Evolutionary conservation across 163 green algal species (phyloP).

Genomic region (Scenedesmus sp.): DNA sequence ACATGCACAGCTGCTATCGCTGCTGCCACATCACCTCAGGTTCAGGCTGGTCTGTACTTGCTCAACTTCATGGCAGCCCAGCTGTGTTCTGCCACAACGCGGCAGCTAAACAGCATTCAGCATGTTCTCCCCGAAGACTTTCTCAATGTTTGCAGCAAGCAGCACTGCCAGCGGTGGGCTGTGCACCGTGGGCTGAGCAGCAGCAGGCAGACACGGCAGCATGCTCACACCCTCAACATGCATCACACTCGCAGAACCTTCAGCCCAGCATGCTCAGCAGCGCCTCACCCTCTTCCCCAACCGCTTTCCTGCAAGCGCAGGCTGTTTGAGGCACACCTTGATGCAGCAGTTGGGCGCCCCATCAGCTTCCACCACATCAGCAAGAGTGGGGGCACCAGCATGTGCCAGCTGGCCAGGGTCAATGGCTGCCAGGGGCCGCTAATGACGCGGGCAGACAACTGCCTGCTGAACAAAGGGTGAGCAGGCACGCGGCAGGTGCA

Average conservation of each 20-base stretch:
- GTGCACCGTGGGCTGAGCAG: not conserved
- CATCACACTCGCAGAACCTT: not conserved
- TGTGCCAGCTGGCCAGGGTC: slow-evolving; percentile 24
- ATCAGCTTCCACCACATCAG: slow-evolving; percentile 49
- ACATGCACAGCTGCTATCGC: not conserved
- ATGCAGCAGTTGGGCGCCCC: slow-evolving; percentile 3
- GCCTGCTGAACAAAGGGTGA: slow-evolving; percentile 36
- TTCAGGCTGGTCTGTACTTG: not conserved
- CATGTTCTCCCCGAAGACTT: not conserved
- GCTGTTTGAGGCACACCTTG: slow-evolving; percentile 38
- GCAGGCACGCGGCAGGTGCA: not conserved
- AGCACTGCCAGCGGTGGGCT: not conserved
- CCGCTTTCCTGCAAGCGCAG: slow-evolving; percentile 15
- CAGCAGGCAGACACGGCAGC: not conserved
- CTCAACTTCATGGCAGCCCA: not conserved
- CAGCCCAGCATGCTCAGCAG: not conserved
- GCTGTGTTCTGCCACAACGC: no score
- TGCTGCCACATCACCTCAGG: not conserved
- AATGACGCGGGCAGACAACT: slow-evolving; percentile 34
- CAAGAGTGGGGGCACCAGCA: slow-evolving; percentile 46
- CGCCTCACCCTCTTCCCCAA: not conserved
- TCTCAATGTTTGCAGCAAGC: not conserved
- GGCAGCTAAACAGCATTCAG: no score
- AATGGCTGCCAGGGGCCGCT: slow-evolving; percentile 39
- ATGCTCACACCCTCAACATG: not conserved